phyloP scores from a whole-genome alignment of 140 eudicot genomes.

The Senecio squalidus region DNA sequence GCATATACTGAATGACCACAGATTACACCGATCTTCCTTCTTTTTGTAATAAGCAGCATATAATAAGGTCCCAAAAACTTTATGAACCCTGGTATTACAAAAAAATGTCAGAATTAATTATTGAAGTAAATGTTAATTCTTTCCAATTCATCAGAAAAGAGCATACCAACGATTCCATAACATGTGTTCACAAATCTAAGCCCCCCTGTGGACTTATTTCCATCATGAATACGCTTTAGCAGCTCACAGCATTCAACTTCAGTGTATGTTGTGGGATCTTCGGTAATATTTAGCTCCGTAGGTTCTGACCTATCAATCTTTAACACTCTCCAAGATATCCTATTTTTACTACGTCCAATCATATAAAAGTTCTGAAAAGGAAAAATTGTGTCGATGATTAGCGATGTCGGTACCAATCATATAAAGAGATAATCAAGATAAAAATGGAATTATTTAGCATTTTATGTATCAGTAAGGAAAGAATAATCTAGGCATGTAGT shows the following conservation, averaged over 20 bases:
- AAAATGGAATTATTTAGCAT: not conserved
- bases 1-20: constrained; percentile 92
- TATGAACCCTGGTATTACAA: constrained; percentile 59
- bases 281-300: constrained; percentile 57
- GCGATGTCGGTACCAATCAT: not conserved
- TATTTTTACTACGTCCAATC: constrained; percentile 80
- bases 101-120: constrained; percentile 16
- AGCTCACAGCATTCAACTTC: constrained; percentile 70
- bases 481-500: constrained; percentile 4
- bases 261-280: constrained; percentile 77
- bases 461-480: not conserved
- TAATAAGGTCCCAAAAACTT: constrained; percentile 97
- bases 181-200: constrained; percentile 77
- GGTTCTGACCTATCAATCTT: constrained; percentile 87
- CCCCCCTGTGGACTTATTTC: constrained; percentile 87
- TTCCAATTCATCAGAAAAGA: constrained; percentile 1
- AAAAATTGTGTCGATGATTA: constrained; percentile 6
- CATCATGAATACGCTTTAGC: constrained; percentile 71
- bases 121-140: not conserved
- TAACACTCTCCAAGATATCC: constrained; percentile 71
- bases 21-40: constrained; percentile 83
- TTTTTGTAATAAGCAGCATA: constrained; percentile 85
- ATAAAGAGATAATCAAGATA: not conserved
- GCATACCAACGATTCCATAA: constrained; percentile 92
- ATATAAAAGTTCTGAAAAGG: constrained; percentile 76